These are phyloP conservation scores for Lumnitzera littorea DNA, from an alignment of 345 rosid genomes.

Conservation along the genomic window DNA sequence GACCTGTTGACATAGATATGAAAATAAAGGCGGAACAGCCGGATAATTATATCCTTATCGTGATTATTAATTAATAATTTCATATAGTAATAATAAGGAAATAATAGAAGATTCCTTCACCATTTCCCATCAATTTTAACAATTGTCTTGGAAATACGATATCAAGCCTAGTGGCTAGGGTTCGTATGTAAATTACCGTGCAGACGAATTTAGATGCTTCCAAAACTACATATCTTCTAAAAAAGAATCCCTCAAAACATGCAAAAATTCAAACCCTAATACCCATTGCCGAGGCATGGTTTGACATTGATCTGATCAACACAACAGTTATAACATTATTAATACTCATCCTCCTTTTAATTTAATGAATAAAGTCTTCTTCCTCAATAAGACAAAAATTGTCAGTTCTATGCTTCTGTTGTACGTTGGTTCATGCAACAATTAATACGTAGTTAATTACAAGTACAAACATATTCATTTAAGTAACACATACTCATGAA, in stretches of 20 bases:
- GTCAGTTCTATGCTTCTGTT: constrained; percentile 19
- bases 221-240: constrained; percentile 2
- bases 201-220: constrained; percentile 7
- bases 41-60: too few relatives aligned
- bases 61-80: too few relatives aligned
- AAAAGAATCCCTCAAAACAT: constrained; percentile 10
- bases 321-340: constrained; percentile 3
- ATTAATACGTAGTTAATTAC: not conserved
- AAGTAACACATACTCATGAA: too few relatives aligned
- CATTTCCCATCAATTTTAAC: too few relatives aligned
- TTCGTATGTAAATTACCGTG: too few relatives aligned
- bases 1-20: too few relatives aligned
- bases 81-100: too few relatives aligned
- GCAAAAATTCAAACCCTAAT: constrained; percentile 1
- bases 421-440: constrained; percentile 12
- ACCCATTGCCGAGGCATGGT: constrained; percentile 4
- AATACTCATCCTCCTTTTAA: constrained; percentile 1
- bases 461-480: constrained; percentile 3
- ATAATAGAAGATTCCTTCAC: too few relatives aligned
- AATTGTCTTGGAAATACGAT: too few relatives aligned
- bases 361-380: not conserved
- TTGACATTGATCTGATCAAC: constrained; percentile 11
- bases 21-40: too few relatives aligned
- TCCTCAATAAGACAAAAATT: constrained; percentile 5
- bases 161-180: too few relatives aligned